phyloP scores from a whole-genome alignment of 805 yeast genomes.

The Candida taoyuanica region DNA sequence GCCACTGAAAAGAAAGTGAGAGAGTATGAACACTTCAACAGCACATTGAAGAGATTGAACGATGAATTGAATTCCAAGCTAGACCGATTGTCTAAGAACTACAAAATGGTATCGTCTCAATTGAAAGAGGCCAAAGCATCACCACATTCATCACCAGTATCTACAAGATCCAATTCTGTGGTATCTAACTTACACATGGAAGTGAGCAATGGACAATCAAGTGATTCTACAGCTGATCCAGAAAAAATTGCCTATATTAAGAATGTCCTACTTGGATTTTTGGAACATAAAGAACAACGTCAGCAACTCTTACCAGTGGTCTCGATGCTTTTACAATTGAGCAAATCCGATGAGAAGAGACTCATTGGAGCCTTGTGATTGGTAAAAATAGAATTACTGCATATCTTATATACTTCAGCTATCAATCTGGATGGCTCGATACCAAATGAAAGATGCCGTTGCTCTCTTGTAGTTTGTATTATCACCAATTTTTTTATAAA shows the following conservation, averaged over 20 bases:
- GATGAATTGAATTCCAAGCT: slow-evolving; percentile 66
- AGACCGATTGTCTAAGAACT: slow-evolving; percentile 66
- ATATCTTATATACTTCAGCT: too few relatives aligned
- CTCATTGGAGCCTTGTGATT: slow-evolving; percentile 36
- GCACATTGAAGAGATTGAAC: slow-evolving; percentile 52
- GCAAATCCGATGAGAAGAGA: slow-evolving; percentile 67
- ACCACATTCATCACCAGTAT: slow-evolving; percentile 23
- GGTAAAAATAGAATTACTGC: too few relatives aligned
- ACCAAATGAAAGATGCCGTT: too few relatives aligned
- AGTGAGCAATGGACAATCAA: slow-evolving; percentile 1
- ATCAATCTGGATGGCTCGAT: too few relatives aligned
- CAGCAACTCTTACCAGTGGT: slow-evolving; percentile 81
- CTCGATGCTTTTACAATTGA: slow-evolving; percentile 65
- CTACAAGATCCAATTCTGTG: slow-evolving; percentile 36
- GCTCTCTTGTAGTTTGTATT: too few relatives aligned
- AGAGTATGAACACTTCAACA: slow-evolving; percentile 51
- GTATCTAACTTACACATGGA: slow-evolving; percentile 24
- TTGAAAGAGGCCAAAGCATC: slow-evolving; percentile 32
- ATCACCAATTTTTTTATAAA: too few relatives aligned
- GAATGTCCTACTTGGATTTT: slow-evolving; percentile 85
- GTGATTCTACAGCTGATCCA: slow-evolving; percentile 18
- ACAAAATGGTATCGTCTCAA: slow-evolving; percentile 52
- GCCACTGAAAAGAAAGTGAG: slow-evolving; percentile 45
- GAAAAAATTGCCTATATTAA: slow-evolving; percentile 71
- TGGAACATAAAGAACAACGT: slow-evolving; percentile 92